Evolutionary conservation across 2,329 filamentous ascomycete genomes (phyloP), one percentile per base, ranked within the genome.

Genomic region (Fusarium veterinarium): DNA sequence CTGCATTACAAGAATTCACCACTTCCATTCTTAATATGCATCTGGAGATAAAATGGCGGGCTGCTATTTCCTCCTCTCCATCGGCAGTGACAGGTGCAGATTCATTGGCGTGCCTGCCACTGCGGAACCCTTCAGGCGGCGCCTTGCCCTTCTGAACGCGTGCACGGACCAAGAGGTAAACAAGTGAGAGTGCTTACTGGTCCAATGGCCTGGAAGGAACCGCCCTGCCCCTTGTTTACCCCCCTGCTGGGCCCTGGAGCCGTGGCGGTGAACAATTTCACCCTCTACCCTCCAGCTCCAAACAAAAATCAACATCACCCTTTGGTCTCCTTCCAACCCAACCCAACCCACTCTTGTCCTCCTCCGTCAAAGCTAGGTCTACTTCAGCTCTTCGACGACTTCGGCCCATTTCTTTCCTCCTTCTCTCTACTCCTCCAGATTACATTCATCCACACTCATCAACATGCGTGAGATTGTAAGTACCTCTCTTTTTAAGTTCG

Each of bases 381-480:
- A 64, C 72, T 74, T 75, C 76, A 81, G 78, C 78, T 81, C 66
- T 69, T 78, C 74, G 73, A 81, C 74, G 72, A 72, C 75, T 71
- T 74, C 69, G 49, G 65, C 74, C 68, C 65, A 73, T 64, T 53
- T 62, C 69, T 59, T 40, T 68, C 70, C 66, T 73, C 65, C 48
- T 72, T 74, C 69, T 73, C 67, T 72, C 75, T 70, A 68, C 71
- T 69, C 72, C 75, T 73, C 68, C 75, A 60, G 76, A 71, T 69
- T 42, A 46, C 45, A 64, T 65, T 75, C 75, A 65, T 76, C 73
- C 67, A 72, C 69, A 77, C 75, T 72, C 78, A 77, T 80, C 84
- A 90, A 83, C 77, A 91, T 91, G 90, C 90, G 90, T 87, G 90
- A 91, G 85, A 91, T 91, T 84, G 90, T 92, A 85, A 84, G 89